phyloP scores from a whole-genome alignment of 352 stramenopile species.

The Nannochloropsis limnetica region DNA sequence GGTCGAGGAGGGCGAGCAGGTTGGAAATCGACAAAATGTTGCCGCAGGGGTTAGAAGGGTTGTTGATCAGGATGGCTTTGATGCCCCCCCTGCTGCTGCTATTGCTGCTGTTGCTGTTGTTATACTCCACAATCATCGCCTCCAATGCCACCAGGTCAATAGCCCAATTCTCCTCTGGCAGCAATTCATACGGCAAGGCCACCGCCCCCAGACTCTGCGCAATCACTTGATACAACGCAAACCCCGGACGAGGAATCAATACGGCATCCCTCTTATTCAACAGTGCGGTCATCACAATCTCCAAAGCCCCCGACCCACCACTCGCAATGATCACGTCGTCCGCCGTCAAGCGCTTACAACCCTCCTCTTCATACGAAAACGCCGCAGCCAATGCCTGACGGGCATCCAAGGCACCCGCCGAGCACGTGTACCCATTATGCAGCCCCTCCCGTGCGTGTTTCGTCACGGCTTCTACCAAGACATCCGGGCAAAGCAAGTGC shows the following conservation, averaged over 20 bases:
- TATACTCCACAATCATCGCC: conserved; percentile 58
- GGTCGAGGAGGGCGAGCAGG: conserved; percentile 62
- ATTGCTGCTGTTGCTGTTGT: neutral
- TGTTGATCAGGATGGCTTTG: conserved; percentile 82
- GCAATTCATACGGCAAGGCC: conserved; percentile 76
- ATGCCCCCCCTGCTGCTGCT: conserved; percentile 54
- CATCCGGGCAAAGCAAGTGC: conserved; percentile 73
- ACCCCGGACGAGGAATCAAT: conserved; percentile 79
- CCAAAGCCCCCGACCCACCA: conserved; percentile 80
- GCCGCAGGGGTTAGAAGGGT: conserved; percentile 85
- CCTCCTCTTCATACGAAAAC: conserved; percentile 57
- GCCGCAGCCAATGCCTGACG: conserved; percentile 73
- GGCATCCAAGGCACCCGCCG: conserved; percentile 69
- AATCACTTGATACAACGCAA: conserved; percentile 88
- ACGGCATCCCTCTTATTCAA: conserved; percentile 79
- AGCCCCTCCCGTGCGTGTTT: conserved; percentile 58
- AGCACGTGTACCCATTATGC: conserved; percentile 80
- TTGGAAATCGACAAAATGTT: conserved; percentile 79
- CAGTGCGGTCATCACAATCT: conserved; percentile 77
- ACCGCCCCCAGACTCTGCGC: conserved; percentile 77
- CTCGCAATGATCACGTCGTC: conserved; percentile 84
- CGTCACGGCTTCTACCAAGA: conserved; percentile 61
- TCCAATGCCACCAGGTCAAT: conserved; percentile 79
- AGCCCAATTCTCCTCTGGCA: conserved; percentile 78
- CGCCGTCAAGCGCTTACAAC: conserved; percentile 59